Conservation (phyloP, 2,329 filamentous ascomycete species). For the Penicillium sp. region DNA sequence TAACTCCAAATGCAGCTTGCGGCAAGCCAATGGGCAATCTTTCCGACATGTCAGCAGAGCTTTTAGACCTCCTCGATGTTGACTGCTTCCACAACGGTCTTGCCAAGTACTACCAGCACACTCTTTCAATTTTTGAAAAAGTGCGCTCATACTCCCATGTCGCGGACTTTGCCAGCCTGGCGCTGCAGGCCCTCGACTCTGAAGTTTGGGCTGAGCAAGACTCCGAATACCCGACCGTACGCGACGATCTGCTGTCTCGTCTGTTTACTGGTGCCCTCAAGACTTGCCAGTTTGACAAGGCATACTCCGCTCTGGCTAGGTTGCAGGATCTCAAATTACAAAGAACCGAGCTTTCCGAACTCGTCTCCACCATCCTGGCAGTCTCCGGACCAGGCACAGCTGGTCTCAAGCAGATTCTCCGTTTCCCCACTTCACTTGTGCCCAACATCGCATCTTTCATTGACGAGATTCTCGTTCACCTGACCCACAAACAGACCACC, state of each 20-base stretch:
- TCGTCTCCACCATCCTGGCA: constrained; percentile 53
- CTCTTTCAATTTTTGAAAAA: constrained; percentile 77
- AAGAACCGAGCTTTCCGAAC: constrained; percentile 65
- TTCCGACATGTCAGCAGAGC: constrained; percentile 52
- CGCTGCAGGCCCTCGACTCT: constrained; percentile 60
- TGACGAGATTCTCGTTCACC: constrained; percentile 71
- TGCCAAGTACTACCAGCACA: constrained; percentile 81
- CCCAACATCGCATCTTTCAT: constrained; percentile 73
- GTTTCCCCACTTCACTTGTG: constrained; percentile 63
- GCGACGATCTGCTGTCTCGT: constrained; percentile 73
- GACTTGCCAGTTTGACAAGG: constrained; percentile 75
- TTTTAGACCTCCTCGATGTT: constrained; percentile 74
- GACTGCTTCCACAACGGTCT: constrained; percentile 68
- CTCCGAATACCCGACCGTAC: constrained; percentile 44
- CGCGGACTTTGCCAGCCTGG: constrained; percentile 75
- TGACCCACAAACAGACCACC: constrained; percentile 68
- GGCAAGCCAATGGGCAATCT: constrained; percentile 47
- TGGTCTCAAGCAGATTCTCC: constrained; percentile 61
- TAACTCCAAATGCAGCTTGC: constrained; percentile 35
- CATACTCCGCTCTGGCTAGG: constrained; percentile 73
- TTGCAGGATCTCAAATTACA: constrained; percentile 72
- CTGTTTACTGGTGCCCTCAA: constrained; percentile 80
- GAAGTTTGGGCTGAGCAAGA: constrained; percentile 34
- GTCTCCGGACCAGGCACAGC: constrained; percentile 40
- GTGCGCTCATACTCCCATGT: constrained; percentile 75